These are phyloP conservation scores for Amaranthus hypochondriacus DNA, from an alignment of 148 eudicot species.

Conservation along the genomic window DNA sequence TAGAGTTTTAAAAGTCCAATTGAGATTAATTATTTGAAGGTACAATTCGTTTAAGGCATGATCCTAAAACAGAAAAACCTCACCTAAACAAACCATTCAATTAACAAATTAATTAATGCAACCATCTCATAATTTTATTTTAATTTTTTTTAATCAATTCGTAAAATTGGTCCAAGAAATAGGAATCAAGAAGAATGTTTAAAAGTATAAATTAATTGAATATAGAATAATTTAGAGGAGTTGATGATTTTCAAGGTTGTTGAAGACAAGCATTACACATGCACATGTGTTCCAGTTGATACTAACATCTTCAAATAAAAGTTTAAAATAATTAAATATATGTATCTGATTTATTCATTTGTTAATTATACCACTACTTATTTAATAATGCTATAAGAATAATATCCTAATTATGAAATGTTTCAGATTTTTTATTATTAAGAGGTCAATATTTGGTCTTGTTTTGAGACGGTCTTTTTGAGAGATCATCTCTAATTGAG, in stretches of 20 bases:
- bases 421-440: no score
- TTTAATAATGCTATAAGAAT: background rate
- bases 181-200: constrained; percentile 29
- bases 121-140: no score
- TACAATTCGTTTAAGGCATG: background rate
- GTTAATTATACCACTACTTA: background rate
- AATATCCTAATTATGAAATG: no score
- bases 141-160: no score
- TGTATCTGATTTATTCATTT: background rate
- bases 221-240: constrained; percentile 5
- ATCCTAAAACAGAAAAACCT: background rate
- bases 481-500: no score
- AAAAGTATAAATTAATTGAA: constrained; percentile 25
- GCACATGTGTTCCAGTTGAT: constrained; percentile 30
- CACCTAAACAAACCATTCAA: background rate
- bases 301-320: constrained; percentile 2
- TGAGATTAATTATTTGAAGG: background rate
- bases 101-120: background rate
- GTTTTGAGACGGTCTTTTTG: no score
- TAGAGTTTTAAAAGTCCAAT: no score
- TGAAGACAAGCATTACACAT: constrained; percentile 12
- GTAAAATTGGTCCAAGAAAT: constrained; percentile 17
- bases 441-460: no score
- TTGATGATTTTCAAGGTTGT: constrained; percentile 2
- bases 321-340: background rate